phyloP scores from a whole-genome alignment of 2,329 filamentous ascomycete genomes.

The Cercospora beticola region DNA sequence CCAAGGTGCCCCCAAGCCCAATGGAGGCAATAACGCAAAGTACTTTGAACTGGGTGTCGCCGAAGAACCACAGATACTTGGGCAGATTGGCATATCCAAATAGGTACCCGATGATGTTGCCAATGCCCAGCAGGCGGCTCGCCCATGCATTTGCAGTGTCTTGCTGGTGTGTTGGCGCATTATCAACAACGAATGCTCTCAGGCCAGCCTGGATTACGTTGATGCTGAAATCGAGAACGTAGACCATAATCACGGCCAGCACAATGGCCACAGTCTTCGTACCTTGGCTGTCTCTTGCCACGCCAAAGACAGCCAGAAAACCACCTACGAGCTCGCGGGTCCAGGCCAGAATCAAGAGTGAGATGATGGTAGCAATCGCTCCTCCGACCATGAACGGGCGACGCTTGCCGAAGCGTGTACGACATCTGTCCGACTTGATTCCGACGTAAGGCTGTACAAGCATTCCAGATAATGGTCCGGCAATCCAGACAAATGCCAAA shows the following conservation, averaged over 20 bases:
- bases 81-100: constrained; percentile 83
- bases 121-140: constrained; percentile 78
- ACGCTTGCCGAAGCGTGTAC: constrained; percentile 51
- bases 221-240: constrained; percentile 89
- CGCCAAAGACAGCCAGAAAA: constrained; percentile 68
- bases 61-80: constrained; percentile 72
- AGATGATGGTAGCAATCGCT: constrained; percentile 50
- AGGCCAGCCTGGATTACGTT: constrained; percentile 94
- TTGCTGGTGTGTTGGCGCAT: constrained; percentile 88
- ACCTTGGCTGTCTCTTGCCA: constrained; percentile 61
- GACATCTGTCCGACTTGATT: constrained; percentile 53
- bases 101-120: constrained; percentile 87
- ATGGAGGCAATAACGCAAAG: constrained; percentile 83
- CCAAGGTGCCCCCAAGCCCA: constrained; percentile 66
- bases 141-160: constrained; percentile 94
- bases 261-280: constrained; percentile 69
- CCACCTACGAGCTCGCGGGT: constrained; percentile 59
- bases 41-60: constrained; percentile 87
- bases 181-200: constrained; percentile 89
- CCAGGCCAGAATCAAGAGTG: constrained; percentile 53
- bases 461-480: constrained; percentile 55
- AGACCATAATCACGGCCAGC: constrained; percentile 81
- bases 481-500: constrained; percentile 56
- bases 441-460: constrained; percentile 57
- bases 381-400: constrained; percentile 55